phyloP scores from a whole-genome alignment of 1,139 yeast species.

The Arxiozyma bovina region DNA sequence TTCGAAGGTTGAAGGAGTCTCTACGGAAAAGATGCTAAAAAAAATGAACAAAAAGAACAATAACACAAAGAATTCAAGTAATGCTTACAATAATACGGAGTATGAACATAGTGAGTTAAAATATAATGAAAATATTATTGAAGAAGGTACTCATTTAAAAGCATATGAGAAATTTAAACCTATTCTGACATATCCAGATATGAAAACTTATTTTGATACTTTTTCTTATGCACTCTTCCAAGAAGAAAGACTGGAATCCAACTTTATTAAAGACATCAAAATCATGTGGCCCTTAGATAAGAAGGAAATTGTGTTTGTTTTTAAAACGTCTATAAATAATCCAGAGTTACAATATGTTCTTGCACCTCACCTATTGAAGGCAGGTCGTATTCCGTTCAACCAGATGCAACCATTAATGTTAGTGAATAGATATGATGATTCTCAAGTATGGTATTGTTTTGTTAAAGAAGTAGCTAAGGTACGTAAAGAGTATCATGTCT shows the following conservation, averaged over 20 bases:
- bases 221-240: constrained; percentile 53
- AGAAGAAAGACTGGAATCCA: constrained; percentile 45
- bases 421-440: constrained; percentile 30
- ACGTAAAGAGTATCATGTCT: constrained; percentile 35
- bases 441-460: constrained; percentile 41
- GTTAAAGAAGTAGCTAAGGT: constrained; percentile 33
- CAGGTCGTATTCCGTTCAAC: constrained; percentile 36
- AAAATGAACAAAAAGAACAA: neutral
- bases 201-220: constrained; percentile 48
- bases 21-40: neutral
- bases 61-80: neutral
- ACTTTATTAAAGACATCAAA: constrained; percentile 40
- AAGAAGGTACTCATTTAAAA: constrained; percentile 31
- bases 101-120: neutral
- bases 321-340: constrained; percentile 32
- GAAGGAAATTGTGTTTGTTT: constrained; percentile 35
- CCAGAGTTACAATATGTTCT: constrained; percentile 31
- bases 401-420: constrained; percentile 40
- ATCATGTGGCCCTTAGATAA: constrained; percentile 49
- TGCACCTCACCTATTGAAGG: constrained; percentile 33
- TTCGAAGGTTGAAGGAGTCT: neutral
- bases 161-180: constrained; percentile 32
- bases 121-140: constrained; percentile 14
- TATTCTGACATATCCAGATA: constrained; percentile 40
- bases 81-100: neutral